Conservation (phyloP, 192 early-diverging fungal species). For the Coemansia aciculifera region DNA sequence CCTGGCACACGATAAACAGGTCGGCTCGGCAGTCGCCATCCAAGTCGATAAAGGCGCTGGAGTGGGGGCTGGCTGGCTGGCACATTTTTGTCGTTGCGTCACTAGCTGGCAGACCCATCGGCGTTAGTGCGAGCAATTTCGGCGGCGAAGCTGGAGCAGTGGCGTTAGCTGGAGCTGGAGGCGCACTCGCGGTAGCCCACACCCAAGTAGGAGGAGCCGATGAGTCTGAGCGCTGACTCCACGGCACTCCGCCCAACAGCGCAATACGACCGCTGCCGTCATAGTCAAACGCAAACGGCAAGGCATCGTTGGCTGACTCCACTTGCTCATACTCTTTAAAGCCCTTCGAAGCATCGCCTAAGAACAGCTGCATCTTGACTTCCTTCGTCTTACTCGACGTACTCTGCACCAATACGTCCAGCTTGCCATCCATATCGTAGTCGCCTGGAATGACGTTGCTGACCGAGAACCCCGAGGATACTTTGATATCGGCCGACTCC, state of each 20-base stretch:
- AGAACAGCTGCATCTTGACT: slow-evolving; percentile 68
- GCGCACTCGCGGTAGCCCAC: slow-evolving; percentile 8
- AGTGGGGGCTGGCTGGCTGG: slow-evolving; percentile 74
- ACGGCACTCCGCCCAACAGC: slow-evolving; percentile 27
- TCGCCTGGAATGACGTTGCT: slow-evolving; percentile 83
- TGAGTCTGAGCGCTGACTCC: slow-evolving; percentile 12
- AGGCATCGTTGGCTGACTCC: slow-evolving; percentile 13
- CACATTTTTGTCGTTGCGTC: slow-evolving; percentile 55
- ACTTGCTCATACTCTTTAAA: slow-evolving; percentile 56
- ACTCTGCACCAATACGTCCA: slow-evolving; percentile 83
- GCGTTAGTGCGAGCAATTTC: slow-evolving; percentile 8
- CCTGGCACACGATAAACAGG: slow-evolving; percentile 73
- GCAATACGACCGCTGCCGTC: slow-evolving; percentile 18
- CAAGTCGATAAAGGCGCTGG: slow-evolving; percentile 89
- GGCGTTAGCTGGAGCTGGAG: slow-evolving; percentile 56
- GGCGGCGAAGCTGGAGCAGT: slow-evolving; percentile 58
- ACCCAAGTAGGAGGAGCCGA: slow-evolving; percentile 13
- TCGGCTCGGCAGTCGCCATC: slow-evolving; percentile 87
- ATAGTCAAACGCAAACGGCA: slow-evolving; percentile 47
- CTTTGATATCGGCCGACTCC: slow-evolving; percentile 56
- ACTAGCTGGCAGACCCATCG: slow-evolving; percentile 12
- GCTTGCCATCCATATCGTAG: slow-evolving; percentile 84
- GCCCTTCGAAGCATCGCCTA: slow-evolving; percentile 65
- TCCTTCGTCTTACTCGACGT: slow-evolving; percentile 45
- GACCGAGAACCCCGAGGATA: slow-evolving; percentile 50